Base-by-base conservation (phyloP, 768 basidiomycete species). In the Coprinellus micaceus region DNA sequence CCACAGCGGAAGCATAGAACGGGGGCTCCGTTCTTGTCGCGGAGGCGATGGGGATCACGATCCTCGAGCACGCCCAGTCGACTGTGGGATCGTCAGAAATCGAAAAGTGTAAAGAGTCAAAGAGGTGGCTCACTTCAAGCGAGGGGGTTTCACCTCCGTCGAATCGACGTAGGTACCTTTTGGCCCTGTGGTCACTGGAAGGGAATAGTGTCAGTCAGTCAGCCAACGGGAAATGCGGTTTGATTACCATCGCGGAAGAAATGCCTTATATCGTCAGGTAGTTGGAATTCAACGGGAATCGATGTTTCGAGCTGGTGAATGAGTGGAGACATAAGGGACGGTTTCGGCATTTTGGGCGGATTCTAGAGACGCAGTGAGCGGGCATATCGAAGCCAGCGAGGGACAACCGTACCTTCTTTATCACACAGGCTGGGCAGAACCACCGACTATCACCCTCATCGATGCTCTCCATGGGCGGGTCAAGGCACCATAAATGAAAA, bases 401-500 rank as follows among this genome's bases (percentile, higher is more conserved):
- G 21, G 22, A 63, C 60, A 57, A 47, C 57, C 77, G 66, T 65
- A 90, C 88, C 78, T 88, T 85, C 59, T 79, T 78, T 62, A 84
- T 77, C 53, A 73, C 70, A 72, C 89, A 91, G 53, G 80, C 77
- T 39, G 85, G 87, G 71, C 91, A 92, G 71, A 84, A 91, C 87
- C 88, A 94, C 67, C 82, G 79, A 62, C 86, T 82, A 72, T 91
- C 89, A 12, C 90, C 89, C 44, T 97, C 83, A 70, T 97, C 93
- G 59, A 88, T 80, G 48, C 85, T 77, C 59, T 94, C 91, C 77
- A 98, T 82, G 21, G 97, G 97, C 52, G 97, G 97, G 70, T 99
- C 90, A 61, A 99, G 80, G 71, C 97, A 99, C 82, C 89, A 87
- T 58, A 98, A 85, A 73, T 99, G 97, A 71, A 97, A 99, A 6